Conservation (phyloP, 2,329 filamentous ascomycete genomes). For the Botrytis pseudocinerea region DNA sequence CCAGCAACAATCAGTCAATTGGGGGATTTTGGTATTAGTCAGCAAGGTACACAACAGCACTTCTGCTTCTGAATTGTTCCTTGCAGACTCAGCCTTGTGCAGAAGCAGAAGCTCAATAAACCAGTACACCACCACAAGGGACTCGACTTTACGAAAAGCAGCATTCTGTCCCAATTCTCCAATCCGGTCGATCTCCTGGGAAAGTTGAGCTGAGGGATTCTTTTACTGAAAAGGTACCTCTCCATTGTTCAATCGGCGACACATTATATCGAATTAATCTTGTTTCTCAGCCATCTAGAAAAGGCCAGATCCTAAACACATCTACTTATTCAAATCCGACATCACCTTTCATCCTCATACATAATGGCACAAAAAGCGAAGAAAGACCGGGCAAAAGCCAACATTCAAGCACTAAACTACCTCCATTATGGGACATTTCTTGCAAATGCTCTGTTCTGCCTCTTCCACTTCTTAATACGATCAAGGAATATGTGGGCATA, state of each 20-base stretch:
- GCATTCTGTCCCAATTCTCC: not conserved
- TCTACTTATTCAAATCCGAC: not conserved
- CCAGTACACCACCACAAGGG: not conserved
- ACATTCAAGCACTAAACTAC: slow-evolving; percentile 73
- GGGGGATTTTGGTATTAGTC: slow-evolving; percentile 6
- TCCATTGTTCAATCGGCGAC: not conserved
- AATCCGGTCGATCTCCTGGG: not conserved
- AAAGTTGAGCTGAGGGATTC: no score
- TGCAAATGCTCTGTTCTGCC: slow-evolving; percentile 73
- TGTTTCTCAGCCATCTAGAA: not conserved
- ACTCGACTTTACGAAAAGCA: not conserved
- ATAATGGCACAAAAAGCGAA: slow-evolving; percentile 42
- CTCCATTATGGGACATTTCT: slow-evolving; percentile 75
- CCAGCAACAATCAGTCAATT: slow-evolving; percentile 22
- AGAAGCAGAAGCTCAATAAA: slow-evolving; percentile 14
- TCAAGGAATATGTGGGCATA: slow-evolving; percentile 69
- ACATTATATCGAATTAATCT: not conserved
- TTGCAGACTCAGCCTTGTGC: slow-evolving; percentile 21
- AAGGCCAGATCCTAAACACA: slow-evolving; percentile 10
- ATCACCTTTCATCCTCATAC: not conserved
- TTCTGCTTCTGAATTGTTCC: not conserved
- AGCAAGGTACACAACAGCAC: not conserved
- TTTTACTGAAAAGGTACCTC: not conserved
- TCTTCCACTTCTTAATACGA: slow-evolving; percentile 64
- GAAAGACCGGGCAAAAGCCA: slow-evolving; percentile 69